Conservation (phyloP, 768 basidiomycete genomes). For the Punctularia strigosozonata region DNA sequence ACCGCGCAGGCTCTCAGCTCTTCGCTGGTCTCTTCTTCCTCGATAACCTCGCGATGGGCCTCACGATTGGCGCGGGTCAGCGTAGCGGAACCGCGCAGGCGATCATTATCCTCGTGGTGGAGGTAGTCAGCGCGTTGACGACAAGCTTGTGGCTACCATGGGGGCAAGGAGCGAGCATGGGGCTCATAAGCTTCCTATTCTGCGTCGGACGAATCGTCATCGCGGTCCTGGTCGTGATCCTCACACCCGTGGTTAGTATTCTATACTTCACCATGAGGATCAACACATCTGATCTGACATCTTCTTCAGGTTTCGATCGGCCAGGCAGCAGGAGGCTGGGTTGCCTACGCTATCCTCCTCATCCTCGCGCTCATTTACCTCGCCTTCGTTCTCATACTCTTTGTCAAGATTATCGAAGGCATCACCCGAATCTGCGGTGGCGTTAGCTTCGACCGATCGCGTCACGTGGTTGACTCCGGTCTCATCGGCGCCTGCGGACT, state of each 20-base stretch:
- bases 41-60: slow-evolving; percentile 71
- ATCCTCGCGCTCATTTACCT: slow-evolving; percentile 76
- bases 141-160: slow-evolving; percentile 95
- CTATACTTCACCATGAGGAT: slow-evolving; percentile 3
- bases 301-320: slow-evolving; percentile 69
- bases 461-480: slow-evolving; percentile 72
- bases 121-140: slow-evolving; percentile 76
- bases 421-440: slow-evolving; percentile 64
- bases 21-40: slow-evolving; percentile 76
- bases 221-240: slow-evolving; percentile 81
- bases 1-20: slow-evolving; percentile 80
- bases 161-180: slow-evolving; percentile 96
- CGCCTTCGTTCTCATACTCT: slow-evolving; percentile 69
- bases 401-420: slow-evolving; percentile 79
- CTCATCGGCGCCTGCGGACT: slow-evolving; percentile 76
- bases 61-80: slow-evolving; percentile 86
- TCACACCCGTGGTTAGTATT: slow-evolving; percentile 72
- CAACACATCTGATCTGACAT: slow-evolving; percentile 8
- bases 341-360: slow-evolving; percentile 85
- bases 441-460: slow-evolving; percentile 76
- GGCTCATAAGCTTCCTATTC: slow-evolving; percentile 86
- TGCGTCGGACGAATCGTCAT: slow-evolving; percentile 85
- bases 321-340: slow-evolving; percentile 75
- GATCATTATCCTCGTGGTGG: slow-evolving; percentile 79
- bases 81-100: slow-evolving; percentile 85